These are phyloP conservation scores for Proliferodiscus dingleyae DNA, from an alignment of 2,329 filamentous ascomycete genomes.

Conservation along the genomic window DNA sequence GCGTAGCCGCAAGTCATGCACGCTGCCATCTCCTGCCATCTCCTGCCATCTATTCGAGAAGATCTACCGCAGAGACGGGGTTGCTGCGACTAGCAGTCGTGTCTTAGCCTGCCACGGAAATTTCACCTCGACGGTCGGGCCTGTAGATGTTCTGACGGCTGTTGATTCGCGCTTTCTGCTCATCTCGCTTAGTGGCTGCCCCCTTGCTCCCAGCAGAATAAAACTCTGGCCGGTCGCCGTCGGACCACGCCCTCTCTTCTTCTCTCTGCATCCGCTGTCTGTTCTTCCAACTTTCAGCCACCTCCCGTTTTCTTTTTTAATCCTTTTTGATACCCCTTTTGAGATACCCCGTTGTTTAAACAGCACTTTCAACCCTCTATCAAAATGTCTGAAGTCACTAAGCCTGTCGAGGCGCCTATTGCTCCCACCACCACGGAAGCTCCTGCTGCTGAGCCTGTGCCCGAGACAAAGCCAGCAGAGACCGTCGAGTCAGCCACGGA, in stretches of 20 bases:
- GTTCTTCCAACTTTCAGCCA: neutral
- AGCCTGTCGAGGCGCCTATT: constrained; percentile 54
- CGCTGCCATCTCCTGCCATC: no score
- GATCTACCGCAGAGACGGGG: neutral
- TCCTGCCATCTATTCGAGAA: neutral
- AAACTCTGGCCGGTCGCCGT: neutral
- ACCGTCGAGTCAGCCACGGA: constrained; percentile 32
- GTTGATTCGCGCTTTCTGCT: neutral
- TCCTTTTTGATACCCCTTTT: constrained; percentile 18
- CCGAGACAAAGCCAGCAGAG: constrained; percentile 31
- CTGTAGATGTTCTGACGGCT: neutral
- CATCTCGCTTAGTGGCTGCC: neutral
- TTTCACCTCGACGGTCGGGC: neutral
- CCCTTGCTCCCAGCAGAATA: neutral
- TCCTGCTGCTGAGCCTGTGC: constrained; percentile 28
- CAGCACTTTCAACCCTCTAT: constrained; percentile 16
- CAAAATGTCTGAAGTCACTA: constrained; percentile 60
- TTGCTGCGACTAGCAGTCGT: neutral
- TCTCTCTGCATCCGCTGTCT: neutral
- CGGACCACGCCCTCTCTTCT: constrained; percentile 1
- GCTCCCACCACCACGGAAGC: constrained; percentile 26
- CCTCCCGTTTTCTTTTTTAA: constrained; percentile 11
- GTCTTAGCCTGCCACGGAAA: neutral
- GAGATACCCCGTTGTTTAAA: constrained; percentile 19
- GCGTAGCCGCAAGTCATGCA: no score